Evolutionary conservation across 768 basidiomycete genomes (phyloP), one percentile per base, ranked within the genome.

Genomic region (Rhodosporidiobolus sp.): DNA sequence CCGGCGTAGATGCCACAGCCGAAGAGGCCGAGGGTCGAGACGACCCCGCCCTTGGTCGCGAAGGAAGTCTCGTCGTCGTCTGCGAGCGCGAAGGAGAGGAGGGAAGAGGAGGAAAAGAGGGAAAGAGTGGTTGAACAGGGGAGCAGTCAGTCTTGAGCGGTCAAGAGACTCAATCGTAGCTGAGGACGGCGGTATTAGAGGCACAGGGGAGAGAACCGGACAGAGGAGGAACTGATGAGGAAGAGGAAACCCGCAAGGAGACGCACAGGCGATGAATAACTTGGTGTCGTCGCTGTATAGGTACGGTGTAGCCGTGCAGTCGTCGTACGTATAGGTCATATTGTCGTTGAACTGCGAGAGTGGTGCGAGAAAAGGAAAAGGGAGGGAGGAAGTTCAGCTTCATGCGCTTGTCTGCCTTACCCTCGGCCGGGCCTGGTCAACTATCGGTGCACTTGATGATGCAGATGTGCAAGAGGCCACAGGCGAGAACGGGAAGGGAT

Each of bases 291-390:
- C 24, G 8, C 19, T n/a, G 30, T 72, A 72, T 12, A 67, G 20
- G 65, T 57, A 72, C 0, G 70, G 65, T 11, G 65, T 66, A 26
- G 46, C 35, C 30, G 65, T 72, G 60, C 70, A 72, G 12, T 72
- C 35, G 60, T 72, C 70, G 48, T 57, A 72, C 0, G 70, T 71
- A 35, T 66, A 65, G 49, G 60, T 57, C 69, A 70, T 70, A 28
- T 34, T 48, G 8, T 24, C 45, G 4, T 34, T 17, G 30, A 48
- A 60, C 63, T 70, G 62, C 54, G 11, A 26, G 45, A 12, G 17
- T 12, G 11, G 54, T 11, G 24, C 1, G 34, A 8, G 30, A 22
- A 38, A 4, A 14, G 16, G 20, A 38, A 43, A 9, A 50, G 32
- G 26, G 28, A 10, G 14, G 10, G 7, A 24, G 34, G 54, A 12